Evolutionary conservation across 257 asterid genomes (phyloP).

Genomic region (Lycium ferocissimum): DNA sequence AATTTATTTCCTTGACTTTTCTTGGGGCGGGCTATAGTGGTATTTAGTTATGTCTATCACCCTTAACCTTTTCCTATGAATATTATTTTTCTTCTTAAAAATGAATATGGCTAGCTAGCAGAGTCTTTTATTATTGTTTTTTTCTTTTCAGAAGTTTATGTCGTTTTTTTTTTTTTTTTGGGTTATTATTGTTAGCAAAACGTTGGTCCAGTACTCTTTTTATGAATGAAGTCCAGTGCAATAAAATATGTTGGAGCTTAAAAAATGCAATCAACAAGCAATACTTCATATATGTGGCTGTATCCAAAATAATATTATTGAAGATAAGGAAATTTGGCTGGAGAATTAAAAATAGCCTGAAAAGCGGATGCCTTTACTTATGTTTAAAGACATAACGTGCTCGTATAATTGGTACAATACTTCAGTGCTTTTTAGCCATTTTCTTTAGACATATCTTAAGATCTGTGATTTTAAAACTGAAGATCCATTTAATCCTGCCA

Average conservation of each 20-base stretch:
- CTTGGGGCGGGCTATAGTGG: too few relatives aligned
- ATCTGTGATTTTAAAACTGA: constrained; percentile 21
- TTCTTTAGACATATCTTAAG: constrained; percentile 22
- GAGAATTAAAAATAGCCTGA: constrained; percentile 5
- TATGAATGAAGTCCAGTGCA: constrained; percentile 1
- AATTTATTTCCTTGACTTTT: background rate
- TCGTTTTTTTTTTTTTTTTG: background rate
- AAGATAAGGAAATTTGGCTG: background rate
- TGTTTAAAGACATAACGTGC: constrained; percentile 48
- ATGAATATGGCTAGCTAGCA: background rate
- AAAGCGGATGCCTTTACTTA: constrained; percentile 31
- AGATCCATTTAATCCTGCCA: constrained; percentile 26
- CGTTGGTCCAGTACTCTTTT: background rate
- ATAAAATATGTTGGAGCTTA: background rate
- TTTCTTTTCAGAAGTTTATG: background rate
- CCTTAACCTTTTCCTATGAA: background rate
- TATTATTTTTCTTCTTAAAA: background rate
- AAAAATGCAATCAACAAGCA: background rate
- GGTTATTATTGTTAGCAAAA: background rate
- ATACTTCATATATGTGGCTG: background rate
- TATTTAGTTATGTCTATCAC: background rate
- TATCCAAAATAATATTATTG: background rate
- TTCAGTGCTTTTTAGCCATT: constrained; percentile 11
- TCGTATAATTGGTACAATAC: constrained; percentile 44
- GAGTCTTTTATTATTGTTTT: background rate